phyloP scores from a whole-genome alignment of 2,329 filamentous ascomycete species.

The Dendryphion nanum region DNA sequence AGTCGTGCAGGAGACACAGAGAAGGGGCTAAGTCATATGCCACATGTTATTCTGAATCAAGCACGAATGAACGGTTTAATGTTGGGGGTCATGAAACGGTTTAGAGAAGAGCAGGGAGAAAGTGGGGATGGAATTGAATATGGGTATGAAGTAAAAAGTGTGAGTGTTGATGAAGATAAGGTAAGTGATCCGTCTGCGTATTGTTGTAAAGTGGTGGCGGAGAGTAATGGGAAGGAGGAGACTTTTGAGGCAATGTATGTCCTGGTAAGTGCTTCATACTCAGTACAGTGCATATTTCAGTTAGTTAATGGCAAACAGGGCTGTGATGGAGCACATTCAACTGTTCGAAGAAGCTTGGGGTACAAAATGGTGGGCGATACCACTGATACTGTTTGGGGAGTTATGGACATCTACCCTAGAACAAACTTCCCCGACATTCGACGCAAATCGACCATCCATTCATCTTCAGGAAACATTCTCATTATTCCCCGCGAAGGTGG shows the following conservation, averaged over 20 bases:
- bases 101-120: conserved; percentile 34
- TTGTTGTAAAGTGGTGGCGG: conserved; percentile 31
- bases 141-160: conserved; percentile 50
- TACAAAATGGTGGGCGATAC: conserved; percentile 60
- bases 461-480: conserved; percentile 46
- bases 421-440: conserved; percentile 53
- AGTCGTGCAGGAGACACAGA: conserved; percentile 55
- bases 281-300: too few species aligned
- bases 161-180: conserved; percentile 50
- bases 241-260: conserved; percentile 40
- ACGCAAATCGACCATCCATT: conserved; percentile 50
- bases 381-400: conserved; percentile 58
- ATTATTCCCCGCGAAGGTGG: conserved; percentile 56
- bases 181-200: conserved; percentile 30
- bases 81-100: conserved; percentile 50
- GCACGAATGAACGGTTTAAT: conserved; percentile 65
- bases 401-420: conserved; percentile 52
- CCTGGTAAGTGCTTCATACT: conserved; percentile 17
- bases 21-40: conserved; percentile 60
- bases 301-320: conserved; percentile 30
- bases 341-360: conserved; percentile 51
- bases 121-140: conserved; percentile 52
- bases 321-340: conserved; percentile 55
- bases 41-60: conserved; percentile 69
- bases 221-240: conserved; percentile 28